Conservation (phyloP, 768 basidiomycete genomes). For the Mycena amicta region DNA sequence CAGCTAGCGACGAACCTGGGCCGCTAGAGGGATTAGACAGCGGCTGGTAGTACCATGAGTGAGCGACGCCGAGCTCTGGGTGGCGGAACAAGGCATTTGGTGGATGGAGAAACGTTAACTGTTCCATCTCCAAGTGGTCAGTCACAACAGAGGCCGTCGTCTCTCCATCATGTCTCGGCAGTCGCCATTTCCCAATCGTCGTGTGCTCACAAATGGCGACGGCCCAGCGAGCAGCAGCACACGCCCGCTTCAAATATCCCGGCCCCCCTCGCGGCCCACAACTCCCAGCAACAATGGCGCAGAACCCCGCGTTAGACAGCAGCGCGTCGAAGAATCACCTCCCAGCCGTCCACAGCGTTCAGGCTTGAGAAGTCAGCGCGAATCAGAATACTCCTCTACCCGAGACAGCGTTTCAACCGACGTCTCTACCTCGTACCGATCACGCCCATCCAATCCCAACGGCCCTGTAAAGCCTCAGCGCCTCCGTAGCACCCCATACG, state of each 20-base stretch:
- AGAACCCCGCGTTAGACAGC: background rate
- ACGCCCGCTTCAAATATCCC: slow-evolving; percentile 61
- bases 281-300: slow-evolving; percentile 46
- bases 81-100: slow-evolving; percentile 37
- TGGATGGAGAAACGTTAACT: slow-evolving; percentile 1
- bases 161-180: slow-evolving; percentile 54
- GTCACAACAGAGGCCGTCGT: background rate
- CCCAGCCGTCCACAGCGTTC: slow-evolving; percentile 65
- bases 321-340: slow-evolving; percentile 29
- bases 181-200: slow-evolving; percentile 59
- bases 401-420: slow-evolving; percentile 60
- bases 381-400: slow-evolving; percentile 51
- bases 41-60: slow-evolving; percentile 52
- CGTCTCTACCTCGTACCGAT: slow-evolving; percentile 34
- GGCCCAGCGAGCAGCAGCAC: slow-evolving; percentile 37
- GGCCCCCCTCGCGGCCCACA: slow-evolving; percentile 54
- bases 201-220: slow-evolving; percentile 42
- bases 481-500: slow-evolving; percentile 37
- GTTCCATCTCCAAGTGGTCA: background rate
- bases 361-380: slow-evolving; percentile 59
- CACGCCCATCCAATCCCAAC: slow-evolving; percentile 28
- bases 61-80: slow-evolving; percentile 45
- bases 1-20: too few relatives aligned
- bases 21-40: too few relatives aligned
- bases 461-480: slow-evolving; percentile 27